Evolutionary conservation across 2,329 filamentous ascomycete genomes (phyloP), one percentile per base, ranked within the genome.

Genomic region (Aspergillus sp.): DNA sequence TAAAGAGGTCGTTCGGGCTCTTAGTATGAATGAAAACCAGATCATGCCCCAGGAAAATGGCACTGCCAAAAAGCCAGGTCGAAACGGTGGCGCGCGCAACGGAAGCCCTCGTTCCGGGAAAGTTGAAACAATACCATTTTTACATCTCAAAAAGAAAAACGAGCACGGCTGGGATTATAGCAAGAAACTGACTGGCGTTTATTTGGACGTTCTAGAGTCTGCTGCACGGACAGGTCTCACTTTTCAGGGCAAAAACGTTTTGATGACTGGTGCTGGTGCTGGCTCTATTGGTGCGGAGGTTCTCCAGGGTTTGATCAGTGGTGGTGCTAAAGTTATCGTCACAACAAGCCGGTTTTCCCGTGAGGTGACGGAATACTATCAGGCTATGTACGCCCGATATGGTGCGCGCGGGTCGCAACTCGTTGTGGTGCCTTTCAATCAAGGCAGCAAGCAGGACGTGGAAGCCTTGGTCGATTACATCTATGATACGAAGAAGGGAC

Each of bases 281-380:
- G 96, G 96, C 44, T 99, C 95, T 51, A 99, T 99, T 66, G 95
- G 95, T 74, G 95, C 95, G 36, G 95, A 98, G 68, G 95, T 99
- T 53, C 84, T 99, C 13, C 93, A 97, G 76, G 95, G 95, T 57
- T 83, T 99, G 62, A 92, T 99, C 76, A 96, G 91, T 71, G 95
- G 96, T 78, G 95, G 95, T 72, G 95, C 95, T 64, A 96, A 95
- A 81, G 96, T 99, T 41, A 82, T 98, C 52, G 96, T 99, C 58
- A 99, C 95, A 13, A 99, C 95, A 17, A 96, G 91, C 71, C 88
- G 95, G 66, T 99, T 95, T 82, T 99, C 95, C 15, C 90, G 92
- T 45, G 90, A 97, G 75, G 95, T 99, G 56, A 99, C 95, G 5
- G 95, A 99, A 80, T 99, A 98, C 81, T 99, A 99, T 79, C 95